Evolutionary conservation across 192 early-diverging fungal genomes (phyloP).

Genomic region (Coemansia brasiliensis): DNA sequence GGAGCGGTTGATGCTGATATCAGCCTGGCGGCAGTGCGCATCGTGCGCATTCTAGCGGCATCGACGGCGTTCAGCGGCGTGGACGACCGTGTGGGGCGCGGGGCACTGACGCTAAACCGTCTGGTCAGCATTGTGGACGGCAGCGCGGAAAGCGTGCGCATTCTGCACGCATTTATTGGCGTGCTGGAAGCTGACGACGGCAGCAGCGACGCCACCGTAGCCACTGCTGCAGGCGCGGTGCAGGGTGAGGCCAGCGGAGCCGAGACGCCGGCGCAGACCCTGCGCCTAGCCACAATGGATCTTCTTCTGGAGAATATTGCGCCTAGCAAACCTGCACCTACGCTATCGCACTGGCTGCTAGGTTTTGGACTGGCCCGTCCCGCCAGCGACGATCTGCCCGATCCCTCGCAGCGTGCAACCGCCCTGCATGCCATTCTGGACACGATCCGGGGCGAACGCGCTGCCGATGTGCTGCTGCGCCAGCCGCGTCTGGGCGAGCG

Average conservation of each 20-base stretch:
- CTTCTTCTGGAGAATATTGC: conserved; percentile 77
- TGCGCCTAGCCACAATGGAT: conserved; percentile 83
- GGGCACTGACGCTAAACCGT: conserved; percentile 63
- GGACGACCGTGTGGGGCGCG: conserved; percentile 45
- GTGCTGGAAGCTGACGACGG: conserved; percentile 70
- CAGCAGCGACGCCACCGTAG: conserved; percentile 1
- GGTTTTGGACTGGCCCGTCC: conserved; percentile 68
- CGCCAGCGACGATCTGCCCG: conserved; percentile 41
- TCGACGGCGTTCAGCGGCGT: conserved; percentile 66
- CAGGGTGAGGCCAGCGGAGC: conserved; percentile 81
- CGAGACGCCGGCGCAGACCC: conserved; percentile 54
- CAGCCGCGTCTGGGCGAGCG: conserved; percentile 84
- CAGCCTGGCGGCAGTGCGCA: conserved; percentile 67
- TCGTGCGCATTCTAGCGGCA: conserved; percentile 71
- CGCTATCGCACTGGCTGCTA: conserved; percentile 86
- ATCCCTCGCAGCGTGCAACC: conserved; percentile 48
- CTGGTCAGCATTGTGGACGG: conserved; percentile 70
- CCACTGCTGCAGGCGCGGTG: conserved; percentile 51
- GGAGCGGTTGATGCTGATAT: conserved; percentile 69
- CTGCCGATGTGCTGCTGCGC: conserved; percentile 55
- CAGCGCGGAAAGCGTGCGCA: conserved; percentile 64
- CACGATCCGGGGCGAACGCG: conserved; percentile 56
- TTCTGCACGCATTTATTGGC: conserved; percentile 75
- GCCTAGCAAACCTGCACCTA: conserved; percentile 60
- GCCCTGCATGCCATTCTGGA: conserved; percentile 68